Percentiles rank a stretch among this genome's conserved stretches.
These are phyloP conservation scores for Polychaeton citri DNA, from an alignment of 2,329 filamentous ascomycete genomes.

Conservation along the genomic window DNA sequence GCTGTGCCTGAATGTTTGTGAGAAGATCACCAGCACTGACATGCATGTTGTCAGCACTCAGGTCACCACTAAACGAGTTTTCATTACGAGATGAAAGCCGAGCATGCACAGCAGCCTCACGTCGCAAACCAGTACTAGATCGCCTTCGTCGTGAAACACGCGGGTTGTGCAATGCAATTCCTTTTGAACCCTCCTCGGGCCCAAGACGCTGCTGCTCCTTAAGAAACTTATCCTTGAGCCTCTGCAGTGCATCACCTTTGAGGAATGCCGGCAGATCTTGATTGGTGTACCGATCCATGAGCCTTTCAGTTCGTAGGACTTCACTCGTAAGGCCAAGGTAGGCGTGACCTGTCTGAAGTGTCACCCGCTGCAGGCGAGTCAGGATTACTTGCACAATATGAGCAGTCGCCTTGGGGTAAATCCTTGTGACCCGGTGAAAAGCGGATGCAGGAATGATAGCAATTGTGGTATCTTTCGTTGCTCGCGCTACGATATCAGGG, in stretches of 20 bases:
- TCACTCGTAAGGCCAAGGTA: slow-evolving; percentile 88
- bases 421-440: slow-evolving; percentile 78
- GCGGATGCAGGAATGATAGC: slow-evolving; percentile 96
- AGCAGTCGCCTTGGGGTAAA: slow-evolving; percentile 90
- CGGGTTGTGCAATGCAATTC: slow-evolving; percentile 86
- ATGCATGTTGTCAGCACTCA: slow-evolving; percentile 11
- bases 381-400: slow-evolving; percentile 97
- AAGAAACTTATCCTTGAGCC: slow-evolving; percentile 81
- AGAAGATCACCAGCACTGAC: slow-evolving; percentile 54
- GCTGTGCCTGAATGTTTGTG: slow-evolving; percentile 60
- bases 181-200: slow-evolving; percentile 72
- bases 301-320: slow-evolving; percentile 80
- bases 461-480: slow-evolving; percentile 92
- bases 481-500: slow-evolving; percentile 92
- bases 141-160: slow-evolving; percentile 47
- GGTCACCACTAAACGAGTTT: slow-evolving; percentile 6
- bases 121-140: slow-evolving; percentile 61
- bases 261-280: slow-evolving; percentile 87
- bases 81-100: slow-evolving; percentile 28
- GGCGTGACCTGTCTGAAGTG: slow-evolving; percentile 82
- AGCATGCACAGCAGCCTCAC: slow-evolving; percentile 65
- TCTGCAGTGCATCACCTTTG: slow-evolving; percentile 65
- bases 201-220: slow-evolving; percentile 67
- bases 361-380: slow-evolving; percentile 86
- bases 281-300: slow-evolving; percentile 84